Conservation (phyloP, 495 filamentous ascomycete genomes). For the Trypethelium eluteriae region DNA sequence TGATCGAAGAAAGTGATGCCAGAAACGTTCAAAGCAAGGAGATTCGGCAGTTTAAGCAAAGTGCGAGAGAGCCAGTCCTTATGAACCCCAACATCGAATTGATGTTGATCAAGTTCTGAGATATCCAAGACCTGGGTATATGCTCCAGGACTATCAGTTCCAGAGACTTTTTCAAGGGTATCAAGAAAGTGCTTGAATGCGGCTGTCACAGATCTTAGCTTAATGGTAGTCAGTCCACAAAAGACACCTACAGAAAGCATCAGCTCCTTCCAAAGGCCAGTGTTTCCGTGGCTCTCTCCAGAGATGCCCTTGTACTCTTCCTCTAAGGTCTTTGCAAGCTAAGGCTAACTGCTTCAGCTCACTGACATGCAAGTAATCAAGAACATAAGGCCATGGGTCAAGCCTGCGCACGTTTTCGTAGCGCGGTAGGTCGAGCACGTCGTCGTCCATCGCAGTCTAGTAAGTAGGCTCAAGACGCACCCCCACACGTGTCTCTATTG, state of each 20-base stretch:
- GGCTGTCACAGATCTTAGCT: neutral
- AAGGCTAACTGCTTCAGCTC: neutral
- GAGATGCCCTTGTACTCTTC: slow-evolving; percentile 5
- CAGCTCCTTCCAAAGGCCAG: neutral
- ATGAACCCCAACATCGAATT: slow-evolving; percentile 1
- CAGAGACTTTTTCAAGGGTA: neutral
- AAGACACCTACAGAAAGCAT: slow-evolving; percentile 9
- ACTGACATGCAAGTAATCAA: neutral
- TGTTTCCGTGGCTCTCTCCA: slow-evolving; percentile 5
- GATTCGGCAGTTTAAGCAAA: neutral
- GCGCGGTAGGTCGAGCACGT: neutral
- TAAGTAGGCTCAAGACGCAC: no score
- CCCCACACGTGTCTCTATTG: neutral
- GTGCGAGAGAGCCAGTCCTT: slow-evolving; percentile 6
- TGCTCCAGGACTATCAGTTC: neutral
- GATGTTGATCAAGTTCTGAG: neutral
- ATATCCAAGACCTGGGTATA: slow-evolving; percentile 6
- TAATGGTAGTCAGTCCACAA: no score
- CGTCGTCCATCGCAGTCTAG: neutral
- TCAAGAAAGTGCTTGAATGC: slow-evolving; percentile 5
- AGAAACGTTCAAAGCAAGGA: slow-evolving; percentile 9
- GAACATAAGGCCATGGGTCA: slow-evolving; percentile 2
- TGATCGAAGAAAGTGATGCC: slow-evolving; percentile 10
- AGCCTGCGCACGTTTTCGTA: slow-evolving; percentile 3
- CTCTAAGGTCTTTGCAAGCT: neutral